Conservation (phyloP, 192 early-diverging fungal genomes). For the Allomyces javanicus region DNA sequence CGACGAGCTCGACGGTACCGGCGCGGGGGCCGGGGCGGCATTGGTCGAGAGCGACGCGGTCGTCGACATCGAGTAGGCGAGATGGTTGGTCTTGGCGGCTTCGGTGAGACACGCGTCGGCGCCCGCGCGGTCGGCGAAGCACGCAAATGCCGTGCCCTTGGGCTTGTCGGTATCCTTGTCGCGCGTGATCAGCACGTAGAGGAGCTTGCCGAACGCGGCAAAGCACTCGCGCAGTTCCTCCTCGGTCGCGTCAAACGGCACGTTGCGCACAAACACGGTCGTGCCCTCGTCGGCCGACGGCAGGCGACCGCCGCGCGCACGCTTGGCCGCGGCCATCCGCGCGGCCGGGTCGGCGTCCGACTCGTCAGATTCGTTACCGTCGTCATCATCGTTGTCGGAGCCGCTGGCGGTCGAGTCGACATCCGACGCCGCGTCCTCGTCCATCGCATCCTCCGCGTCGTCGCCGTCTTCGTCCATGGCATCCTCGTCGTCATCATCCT, state of each 20-base stretch:
- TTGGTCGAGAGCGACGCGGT: constrained; percentile 14
- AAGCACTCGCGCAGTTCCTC: constrained; percentile 54
- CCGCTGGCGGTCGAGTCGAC: neutral
- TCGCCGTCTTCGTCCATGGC: constrained; percentile 11
- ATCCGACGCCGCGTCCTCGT: constrained; percentile 9
- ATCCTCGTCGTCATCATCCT: constrained; percentile 16
- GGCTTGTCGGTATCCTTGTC: constrained; percentile 65
- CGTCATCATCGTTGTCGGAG: constrained; percentile 9
- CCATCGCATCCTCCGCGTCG: constrained; percentile 8
- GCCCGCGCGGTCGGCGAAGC: constrained; percentile 48
- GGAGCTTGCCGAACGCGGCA: constrained; percentile 43
- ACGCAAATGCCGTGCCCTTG: constrained; percentile 86
- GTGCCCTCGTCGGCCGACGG: constrained; percentile 33
- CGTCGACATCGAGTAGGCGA: constrained; percentile 22
- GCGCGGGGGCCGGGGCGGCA: constrained; percentile 13
- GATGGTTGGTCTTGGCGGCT: constrained; percentile 35
- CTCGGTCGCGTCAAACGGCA: constrained; percentile 51
- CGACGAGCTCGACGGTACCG: constrained; percentile 6
- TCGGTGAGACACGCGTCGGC: constrained; percentile 56
- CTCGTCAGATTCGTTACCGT: constrained; percentile 12
- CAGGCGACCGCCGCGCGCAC: constrained; percentile 4
- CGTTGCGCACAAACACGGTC: constrained; percentile 54
- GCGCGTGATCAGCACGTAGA: constrained; percentile 66
- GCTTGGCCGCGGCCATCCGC: constrained; percentile 4
- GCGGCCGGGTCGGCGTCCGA: constrained; percentile 7